A percentile compares a stretch with the other conserved stretches of the same genome.
phyloP scores from a whole-genome alignment of 306 rosid genomes.

The Mucuna pruriens region DNA sequence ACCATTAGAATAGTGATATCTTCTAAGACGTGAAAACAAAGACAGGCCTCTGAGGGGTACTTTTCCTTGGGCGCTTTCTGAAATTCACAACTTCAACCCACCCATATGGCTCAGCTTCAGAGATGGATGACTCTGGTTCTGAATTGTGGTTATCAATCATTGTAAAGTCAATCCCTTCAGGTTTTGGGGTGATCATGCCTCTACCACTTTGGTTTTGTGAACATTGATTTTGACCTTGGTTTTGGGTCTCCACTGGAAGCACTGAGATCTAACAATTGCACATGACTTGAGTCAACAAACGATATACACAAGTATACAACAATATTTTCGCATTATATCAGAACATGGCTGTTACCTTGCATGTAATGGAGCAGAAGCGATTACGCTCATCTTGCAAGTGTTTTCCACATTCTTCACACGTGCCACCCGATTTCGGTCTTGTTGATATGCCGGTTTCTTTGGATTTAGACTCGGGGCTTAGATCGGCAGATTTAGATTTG shows the following conservation, averaged over 20 bases:
- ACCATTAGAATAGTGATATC: conserved; percentile 9
- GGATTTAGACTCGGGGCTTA: conserved; percentile 62
- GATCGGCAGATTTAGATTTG: conserved; percentile 66
- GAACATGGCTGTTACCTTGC: conserved; percentile 70
- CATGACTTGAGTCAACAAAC: conserved; percentile 5
- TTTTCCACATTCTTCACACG: conserved; percentile 89
- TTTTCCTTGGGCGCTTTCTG: conserved; percentile 81
- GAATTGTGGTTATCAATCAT: conserved; percentile 52
- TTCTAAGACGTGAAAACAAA: conserved; percentile 47
- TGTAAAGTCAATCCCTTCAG: conserved; percentile 50
- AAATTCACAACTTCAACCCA: conserved; percentile 72
- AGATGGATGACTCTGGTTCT: conserved; percentile 73
- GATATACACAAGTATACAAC: background rate
- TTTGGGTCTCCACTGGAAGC: conserved; percentile 52
- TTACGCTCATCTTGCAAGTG: conserved; percentile 83
- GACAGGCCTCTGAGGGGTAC: conserved; percentile 73
- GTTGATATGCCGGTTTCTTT: conserved; percentile 65
- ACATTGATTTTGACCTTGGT: conserved; percentile 34
- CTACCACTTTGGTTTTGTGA: conserved; percentile 40
- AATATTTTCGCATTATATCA: conserved; percentile 11
- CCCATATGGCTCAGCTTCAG: conserved; percentile 80
- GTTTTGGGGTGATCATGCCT: conserved; percentile 37
- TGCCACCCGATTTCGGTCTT: conserved; percentile 70
- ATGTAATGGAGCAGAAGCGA: conserved; percentile 86
- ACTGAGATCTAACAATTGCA: conserved; percentile 47